Percentiles rank a stretch among this genome's conserved stretches.
These are phyloP conservation scores for Fusarium nelsonii DNA, from an alignment of 2,329 filamentous ascomycete genomes.

Conservation along the genomic window DNA sequence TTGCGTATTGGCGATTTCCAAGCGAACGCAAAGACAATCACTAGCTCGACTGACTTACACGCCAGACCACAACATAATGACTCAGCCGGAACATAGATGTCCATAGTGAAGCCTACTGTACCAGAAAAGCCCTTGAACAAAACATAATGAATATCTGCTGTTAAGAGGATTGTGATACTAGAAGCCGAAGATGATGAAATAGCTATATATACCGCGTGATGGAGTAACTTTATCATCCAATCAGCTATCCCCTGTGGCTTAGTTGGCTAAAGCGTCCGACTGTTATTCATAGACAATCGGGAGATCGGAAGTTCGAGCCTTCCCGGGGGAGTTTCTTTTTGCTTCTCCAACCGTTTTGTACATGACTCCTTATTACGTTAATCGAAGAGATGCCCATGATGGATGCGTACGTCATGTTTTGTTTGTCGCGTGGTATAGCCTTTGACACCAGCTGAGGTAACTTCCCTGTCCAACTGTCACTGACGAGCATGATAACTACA, in stretches of 20 bases:
- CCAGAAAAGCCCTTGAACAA: too few relatives aligned
- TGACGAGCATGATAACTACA: neutral
- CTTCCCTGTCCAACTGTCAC: neutral
- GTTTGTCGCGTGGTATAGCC: neutral
- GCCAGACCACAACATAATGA: neutral
- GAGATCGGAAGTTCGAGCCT: constrained; percentile 50
- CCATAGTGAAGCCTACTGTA: too few relatives aligned
- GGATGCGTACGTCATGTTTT: neutral
- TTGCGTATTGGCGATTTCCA: too few relatives aligned
- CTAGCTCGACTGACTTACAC: neutral
- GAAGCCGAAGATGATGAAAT: too few relatives aligned
- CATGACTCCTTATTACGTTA: too few relatives aligned
- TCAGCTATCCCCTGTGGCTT: constrained; percentile 44
- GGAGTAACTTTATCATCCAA: neutral
- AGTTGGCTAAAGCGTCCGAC: constrained; percentile 46
- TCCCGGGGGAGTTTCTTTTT: constrained; percentile 45
- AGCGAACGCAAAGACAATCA: neutral
- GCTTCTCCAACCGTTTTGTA: too few relatives aligned
- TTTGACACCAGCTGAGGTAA: too few relatives aligned
- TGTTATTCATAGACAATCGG: constrained; percentile 47
- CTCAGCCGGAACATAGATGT: neutral
- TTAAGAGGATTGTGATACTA: too few relatives aligned
- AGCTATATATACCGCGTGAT: neutral
- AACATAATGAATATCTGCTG: too few relatives aligned
- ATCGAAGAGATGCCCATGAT: neutral